A percentile compares a stretch with the other conserved stretches of the same genome.
Evolutionary conservation across 2,329 filamentous ascomycete genomes (phyloP).

Genomic region (Botrytis pseudocinerea): DNA sequence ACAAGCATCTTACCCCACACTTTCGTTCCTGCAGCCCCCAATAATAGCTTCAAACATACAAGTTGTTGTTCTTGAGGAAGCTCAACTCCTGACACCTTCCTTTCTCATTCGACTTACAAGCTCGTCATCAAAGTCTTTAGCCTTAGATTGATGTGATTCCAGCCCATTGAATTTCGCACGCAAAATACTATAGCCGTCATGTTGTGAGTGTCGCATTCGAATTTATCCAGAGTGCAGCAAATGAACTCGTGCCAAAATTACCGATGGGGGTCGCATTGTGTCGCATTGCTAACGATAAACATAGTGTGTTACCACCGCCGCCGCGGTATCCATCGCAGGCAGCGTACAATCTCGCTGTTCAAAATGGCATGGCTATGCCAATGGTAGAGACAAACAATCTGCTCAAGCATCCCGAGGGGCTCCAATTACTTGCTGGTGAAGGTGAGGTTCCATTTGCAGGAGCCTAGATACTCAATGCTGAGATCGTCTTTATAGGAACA

Average conservation of each 20-base stretch:
- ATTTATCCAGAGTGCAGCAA: slow-evolving; percentile 18
- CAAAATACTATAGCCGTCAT: slow-evolving; percentile 11
- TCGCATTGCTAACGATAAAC: slow-evolving; percentile 5
- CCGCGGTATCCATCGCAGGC: slow-evolving; percentile 77
- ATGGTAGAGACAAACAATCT: slow-evolving; percentile 95
- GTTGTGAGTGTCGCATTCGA: slow-evolving; percentile 22
- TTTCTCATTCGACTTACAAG: not conserved
- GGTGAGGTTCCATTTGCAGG: slow-evolving; percentile 50
- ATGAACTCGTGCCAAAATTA: slow-evolving; percentile 23
- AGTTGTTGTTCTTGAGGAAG: not conserved
- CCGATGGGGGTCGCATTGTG: slow-evolving; percentile 31
- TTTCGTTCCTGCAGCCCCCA: slow-evolving; percentile 29
- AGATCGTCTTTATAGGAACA: slow-evolving; percentile 58
- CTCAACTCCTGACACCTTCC: not conserved
- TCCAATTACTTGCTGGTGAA: slow-evolving; percentile 92
- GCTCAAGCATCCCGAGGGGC: slow-evolving; percentile 75
- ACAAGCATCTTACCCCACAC: slow-evolving; percentile 32
- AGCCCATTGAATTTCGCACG: not conserved
- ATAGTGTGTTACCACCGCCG: slow-evolving; percentile 75
- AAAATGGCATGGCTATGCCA: slow-evolving; percentile 66
- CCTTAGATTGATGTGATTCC: not conserved
- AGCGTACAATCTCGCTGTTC: slow-evolving; percentile 71
- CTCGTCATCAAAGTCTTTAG: not conserved
- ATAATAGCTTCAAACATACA: slow-evolving; percentile 9
- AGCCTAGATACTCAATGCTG: not conserved